A percentile compares a stretch with the other conserved stretches of the same genome.
Conservation (phyloP, 768 basidiomycete species). For the Daedaleopsis sinensis region DNA sequence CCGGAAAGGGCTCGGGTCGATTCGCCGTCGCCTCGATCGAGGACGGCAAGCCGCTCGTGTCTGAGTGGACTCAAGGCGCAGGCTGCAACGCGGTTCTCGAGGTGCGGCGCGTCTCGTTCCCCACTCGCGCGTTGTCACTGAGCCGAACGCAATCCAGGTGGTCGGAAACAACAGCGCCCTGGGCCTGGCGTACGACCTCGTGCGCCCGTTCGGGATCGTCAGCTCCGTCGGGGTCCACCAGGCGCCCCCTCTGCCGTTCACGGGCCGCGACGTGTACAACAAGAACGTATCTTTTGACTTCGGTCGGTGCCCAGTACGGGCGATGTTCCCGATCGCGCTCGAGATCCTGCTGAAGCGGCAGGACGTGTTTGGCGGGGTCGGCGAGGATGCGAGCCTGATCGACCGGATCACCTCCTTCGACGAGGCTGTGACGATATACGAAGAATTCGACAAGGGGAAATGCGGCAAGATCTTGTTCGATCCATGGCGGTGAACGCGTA, state of each 20-base stretch:
- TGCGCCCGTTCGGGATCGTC: conserved; percentile 76
- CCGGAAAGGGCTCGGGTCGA: conserved; percentile 48
- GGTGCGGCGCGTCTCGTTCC: conserved; percentile 39
- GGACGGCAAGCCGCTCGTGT: conserved; percentile 51
- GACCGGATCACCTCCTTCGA: conserved; percentile 67
- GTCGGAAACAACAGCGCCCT: conserved; percentile 72
- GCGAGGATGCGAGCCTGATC: conserved; percentile 61
- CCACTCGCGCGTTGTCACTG: background rate
- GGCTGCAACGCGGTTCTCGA: conserved; percentile 72
- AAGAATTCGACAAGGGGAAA: conserved; percentile 69
- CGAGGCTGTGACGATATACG: conserved; percentile 60
- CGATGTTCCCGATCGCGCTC: conserved; percentile 74
- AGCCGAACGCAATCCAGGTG: conserved; percentile 48
- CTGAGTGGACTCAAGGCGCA: conserved; percentile 54
- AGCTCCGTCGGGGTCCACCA: conserved; percentile 77
- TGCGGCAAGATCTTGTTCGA: conserved; percentile 81
- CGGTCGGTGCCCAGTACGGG: conserved; percentile 79
- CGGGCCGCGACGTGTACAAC: conserved; percentile 60
- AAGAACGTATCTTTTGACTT: conserved; percentile 83
- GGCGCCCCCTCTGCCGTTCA: conserved; percentile 54
- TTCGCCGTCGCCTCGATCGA: conserved; percentile 56
- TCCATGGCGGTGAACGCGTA: conserved; percentile 50
- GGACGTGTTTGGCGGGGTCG: conserved; percentile 76
- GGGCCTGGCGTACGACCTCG: conserved; percentile 66
- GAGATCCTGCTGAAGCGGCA: conserved; percentile 69